Conservation (phyloP, 306 rosid genomes). For the Purshia tridentata region DNA sequence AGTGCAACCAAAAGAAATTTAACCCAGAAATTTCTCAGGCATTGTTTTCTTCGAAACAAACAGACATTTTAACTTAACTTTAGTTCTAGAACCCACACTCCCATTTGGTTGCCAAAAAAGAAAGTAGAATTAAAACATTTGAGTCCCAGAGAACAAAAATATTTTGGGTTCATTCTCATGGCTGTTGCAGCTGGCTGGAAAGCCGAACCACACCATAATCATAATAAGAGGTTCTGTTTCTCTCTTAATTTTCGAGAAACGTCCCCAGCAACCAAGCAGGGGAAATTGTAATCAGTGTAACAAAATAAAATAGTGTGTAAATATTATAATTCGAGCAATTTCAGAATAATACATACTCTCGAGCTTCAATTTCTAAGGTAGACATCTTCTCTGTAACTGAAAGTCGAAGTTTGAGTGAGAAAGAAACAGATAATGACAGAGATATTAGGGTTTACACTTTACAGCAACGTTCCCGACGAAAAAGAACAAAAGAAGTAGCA, state of each 20-base stretch:
- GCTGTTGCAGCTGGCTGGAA: too few relatives aligned
- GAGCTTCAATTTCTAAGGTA: slow-evolving; percentile 96
- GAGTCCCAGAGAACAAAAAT: background rate
- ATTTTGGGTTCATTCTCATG: background rate
- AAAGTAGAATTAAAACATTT: background rate
- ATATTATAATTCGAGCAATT: background rate
- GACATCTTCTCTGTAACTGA: slow-evolving; percentile 48
- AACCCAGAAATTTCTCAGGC: background rate
- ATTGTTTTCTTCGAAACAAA: background rate
- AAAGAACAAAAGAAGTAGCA: background rate
- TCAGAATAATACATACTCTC: slow-evolving; percentile 58
- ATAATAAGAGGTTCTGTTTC: too few relatives aligned
- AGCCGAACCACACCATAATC: too few relatives aligned
- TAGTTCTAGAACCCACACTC: background rate
- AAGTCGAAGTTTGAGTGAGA: background rate
- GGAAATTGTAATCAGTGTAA: background rate
- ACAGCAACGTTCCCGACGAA: background rate
- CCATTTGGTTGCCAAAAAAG: background rate
- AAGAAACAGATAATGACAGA: background rate
- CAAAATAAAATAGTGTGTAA: too few relatives aligned
- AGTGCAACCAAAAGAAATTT: background rate
- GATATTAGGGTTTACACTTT: slow-evolving; percentile 30
- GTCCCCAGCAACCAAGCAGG: background rate
- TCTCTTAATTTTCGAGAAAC: too few relatives aligned
- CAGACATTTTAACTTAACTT: background rate